These are phyloP conservation scores for Plasmodium gallinaceum DNA, from an alignment of 169 alveolate genomes.

Conservation along the genomic window DNA sequence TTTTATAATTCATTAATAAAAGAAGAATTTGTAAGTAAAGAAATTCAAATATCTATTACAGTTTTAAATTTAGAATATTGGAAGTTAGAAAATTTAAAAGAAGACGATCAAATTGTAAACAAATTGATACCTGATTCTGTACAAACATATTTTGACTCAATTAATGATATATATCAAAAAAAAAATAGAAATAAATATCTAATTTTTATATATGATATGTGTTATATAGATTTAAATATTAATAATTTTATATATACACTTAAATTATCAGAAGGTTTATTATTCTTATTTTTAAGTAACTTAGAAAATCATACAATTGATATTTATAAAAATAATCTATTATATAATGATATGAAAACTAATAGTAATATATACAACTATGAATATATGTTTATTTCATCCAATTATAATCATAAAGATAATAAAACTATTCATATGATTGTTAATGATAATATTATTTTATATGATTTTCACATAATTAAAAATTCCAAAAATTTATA, in stretches of 20 bases:
- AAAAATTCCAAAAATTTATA: conserved; percentile 8
- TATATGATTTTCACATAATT: conserved; percentile 58
- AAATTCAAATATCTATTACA: conserved; percentile 49
- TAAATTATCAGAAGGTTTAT: conserved; percentile 35
- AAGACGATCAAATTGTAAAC: conserved; percentile 29
- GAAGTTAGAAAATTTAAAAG: conserved; percentile 55
- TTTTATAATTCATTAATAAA: background rate
- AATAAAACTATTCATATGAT: conserved; percentile 45
- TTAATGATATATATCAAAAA: conserved; percentile 59
- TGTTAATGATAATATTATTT: conserved; percentile 34
- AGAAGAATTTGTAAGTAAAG: background rate
- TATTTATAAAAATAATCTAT: conserved; percentile 36
- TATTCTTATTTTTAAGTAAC: conserved; percentile 32
- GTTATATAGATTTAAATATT: conserved; percentile 41
- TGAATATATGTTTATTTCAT: conserved; percentile 53
- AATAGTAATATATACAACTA: conserved; percentile 28
- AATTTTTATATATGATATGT: conserved; percentile 47
- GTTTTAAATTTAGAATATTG: conserved; percentile 57
- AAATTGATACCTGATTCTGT: conserved; percentile 27
- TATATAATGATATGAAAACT: background rate
- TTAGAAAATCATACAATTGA: conserved; percentile 23
- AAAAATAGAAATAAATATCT: conserved; percentile 39
- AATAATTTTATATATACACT: conserved; percentile 29
- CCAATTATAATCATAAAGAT: conserved; percentile 48
- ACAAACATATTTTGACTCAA: conserved; percentile 17